phyloP scores from a whole-genome alignment of 345 rosid species.

The Heritiera fomes region DNA sequence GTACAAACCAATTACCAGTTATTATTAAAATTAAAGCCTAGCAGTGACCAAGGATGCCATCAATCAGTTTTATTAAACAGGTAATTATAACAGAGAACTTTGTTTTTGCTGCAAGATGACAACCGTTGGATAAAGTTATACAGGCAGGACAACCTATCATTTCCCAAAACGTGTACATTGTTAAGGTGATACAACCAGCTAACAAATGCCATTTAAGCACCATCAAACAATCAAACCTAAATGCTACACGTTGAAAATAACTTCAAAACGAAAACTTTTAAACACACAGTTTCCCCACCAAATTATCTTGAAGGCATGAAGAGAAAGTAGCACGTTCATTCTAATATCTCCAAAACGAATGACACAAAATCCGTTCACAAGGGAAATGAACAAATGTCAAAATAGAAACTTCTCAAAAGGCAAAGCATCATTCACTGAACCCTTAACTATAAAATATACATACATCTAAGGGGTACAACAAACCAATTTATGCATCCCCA shows the following conservation, averaged over 20 bases:
- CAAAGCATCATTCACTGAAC: background rate
- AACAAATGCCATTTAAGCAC: background rate
- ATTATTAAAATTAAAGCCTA: too few relatives aligned
- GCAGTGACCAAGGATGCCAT: too few relatives aligned
- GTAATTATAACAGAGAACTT: background rate
- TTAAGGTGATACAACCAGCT: background rate
- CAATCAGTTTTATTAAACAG: background rate
- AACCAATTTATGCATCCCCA: slow-evolving; percentile 1
- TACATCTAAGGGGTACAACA: background rate
- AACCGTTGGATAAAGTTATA: slow-evolving; percentile 5
- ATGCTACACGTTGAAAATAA: background rate
- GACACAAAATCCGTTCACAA: background rate
- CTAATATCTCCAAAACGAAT: background rate
- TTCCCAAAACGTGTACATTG: background rate
- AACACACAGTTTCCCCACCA: background rate
- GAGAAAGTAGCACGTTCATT: background rate
- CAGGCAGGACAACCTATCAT: background rate
- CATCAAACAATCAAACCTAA: background rate
- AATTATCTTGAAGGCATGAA: background rate
- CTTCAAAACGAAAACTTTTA: background rate
- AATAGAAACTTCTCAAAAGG: background rate
- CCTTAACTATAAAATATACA: slow-evolving; percentile 1
- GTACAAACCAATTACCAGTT: too few relatives aligned
- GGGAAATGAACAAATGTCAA: background rate
- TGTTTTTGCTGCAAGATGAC: background rate